Base-by-base conservation (phyloP, 225 moss, liverwort and hornwort species). In the Bryoerythrophyllum caledonicum region DNA sequence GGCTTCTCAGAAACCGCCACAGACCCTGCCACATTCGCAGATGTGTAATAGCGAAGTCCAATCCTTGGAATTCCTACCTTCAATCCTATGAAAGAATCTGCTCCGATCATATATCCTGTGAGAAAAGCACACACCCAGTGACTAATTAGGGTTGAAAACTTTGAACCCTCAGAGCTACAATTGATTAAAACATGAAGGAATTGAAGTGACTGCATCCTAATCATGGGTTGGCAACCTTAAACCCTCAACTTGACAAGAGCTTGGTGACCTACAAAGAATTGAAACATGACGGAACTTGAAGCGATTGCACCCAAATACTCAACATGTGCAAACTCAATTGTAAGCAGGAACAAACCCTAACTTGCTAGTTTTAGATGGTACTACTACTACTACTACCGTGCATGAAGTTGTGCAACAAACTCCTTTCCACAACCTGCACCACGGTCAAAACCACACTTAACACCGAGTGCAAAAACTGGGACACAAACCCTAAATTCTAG, bases 1-100 rank as follows among this genome's bases (percentile, higher is more conserved):
- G 79, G 54, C 72, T 59, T 71, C 62, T 88, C 85, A 76, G 78
- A 63, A 24, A 48, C 81, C 21, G 78, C 83, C 15, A 83, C 85
- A 6, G 83, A 86, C 17, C 83, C 88, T 68, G 88, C 71, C 43
- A 72, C 81, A 58, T 75, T 63, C 66, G 65, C 75, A 11, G 70
- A 77, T 78, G 85, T 61, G 65, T 71, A 81, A 34, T 71, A 68
- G 19, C 37, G 71, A 54, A 41, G 10, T 41, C 41, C 11, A 10
- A 41, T 44, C 44, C 46, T 54, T 62, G 67, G 55, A 71, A 17
- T 15, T 32, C 43, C 74, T 65, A 30, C 19, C 61, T 67, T 58
- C 23, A 66, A 14, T 75, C 57, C 57, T 44, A 32, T n/a, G n/a
- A 66, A 43, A 21, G 44, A 75, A 58, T 44, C 46, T 66, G 32